A percentile compares a stretch with the other conserved stretches of the same genome.
phyloP scores from a whole-genome alignment of 2,329 filamentous ascomycete genomes.

The Ramichloridium luteum region DNA sequence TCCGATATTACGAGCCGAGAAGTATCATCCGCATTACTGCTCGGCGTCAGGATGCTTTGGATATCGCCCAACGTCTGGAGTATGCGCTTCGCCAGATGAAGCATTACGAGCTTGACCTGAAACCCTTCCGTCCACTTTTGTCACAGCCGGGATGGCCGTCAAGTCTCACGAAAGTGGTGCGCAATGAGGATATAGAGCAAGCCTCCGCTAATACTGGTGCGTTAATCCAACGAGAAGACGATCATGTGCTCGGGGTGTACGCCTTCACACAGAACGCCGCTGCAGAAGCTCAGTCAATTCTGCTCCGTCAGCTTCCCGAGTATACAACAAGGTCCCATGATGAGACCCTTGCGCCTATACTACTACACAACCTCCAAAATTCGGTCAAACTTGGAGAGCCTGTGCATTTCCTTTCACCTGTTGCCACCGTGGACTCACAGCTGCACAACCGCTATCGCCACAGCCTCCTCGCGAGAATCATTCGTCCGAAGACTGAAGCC shows the following conservation, averaged over 20 bases:
- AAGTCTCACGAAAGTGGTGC: constrained; percentile 4
- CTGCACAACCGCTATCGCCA: too few relatives aligned
- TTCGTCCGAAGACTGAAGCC: too few relatives aligned
- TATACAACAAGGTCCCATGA: too few relatives aligned
- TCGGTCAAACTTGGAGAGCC: too few relatives aligned
- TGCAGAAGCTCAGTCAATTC: too few relatives aligned
- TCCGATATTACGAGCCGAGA: constrained; percentile 9
- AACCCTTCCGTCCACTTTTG: constrained; percentile 6
- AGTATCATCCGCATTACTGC: constrained; percentile 17
- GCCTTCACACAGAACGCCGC: background rate
- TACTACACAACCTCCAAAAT: too few relatives aligned
- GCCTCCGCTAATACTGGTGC: constrained; percentile 9
- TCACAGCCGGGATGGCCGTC: constrained; percentile 1
- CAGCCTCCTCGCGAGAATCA: too few relatives aligned
- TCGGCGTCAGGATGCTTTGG: constrained; percentile 13
- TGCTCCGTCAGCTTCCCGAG: too few relatives aligned
- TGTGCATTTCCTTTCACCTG: too few relatives aligned
- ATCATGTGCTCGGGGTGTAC: background rate
- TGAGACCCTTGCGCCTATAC: too few relatives aligned
- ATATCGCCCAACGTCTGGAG: constrained; percentile 10
- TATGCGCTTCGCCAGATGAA: constrained; percentile 4
- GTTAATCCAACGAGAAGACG: constrained; percentile 4
- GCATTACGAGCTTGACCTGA: constrained; percentile 7
- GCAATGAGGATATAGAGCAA: constrained; percentile 5
- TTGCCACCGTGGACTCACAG: too few relatives aligned